Conservation (phyloP, 164 flowering plant genomes). For the Nelumbo lutea region DNA sequence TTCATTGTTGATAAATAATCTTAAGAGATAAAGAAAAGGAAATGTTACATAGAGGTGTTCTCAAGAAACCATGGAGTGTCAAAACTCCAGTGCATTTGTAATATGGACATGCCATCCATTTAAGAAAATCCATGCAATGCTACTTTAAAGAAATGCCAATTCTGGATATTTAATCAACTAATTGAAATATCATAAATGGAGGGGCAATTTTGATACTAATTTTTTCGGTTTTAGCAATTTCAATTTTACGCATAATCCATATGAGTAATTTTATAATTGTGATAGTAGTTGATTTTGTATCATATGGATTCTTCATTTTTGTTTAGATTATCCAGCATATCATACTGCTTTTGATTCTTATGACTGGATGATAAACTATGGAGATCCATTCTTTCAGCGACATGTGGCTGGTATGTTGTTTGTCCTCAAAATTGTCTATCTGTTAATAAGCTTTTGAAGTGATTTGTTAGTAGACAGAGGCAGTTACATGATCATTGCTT, state of each 20-base stretch:
- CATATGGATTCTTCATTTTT: not conserved
- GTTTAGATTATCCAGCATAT: conserved; percentile 88
- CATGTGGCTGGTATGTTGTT: conserved; percentile 72
- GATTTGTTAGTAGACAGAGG: not conserved
- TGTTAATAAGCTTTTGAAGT: not conserved
- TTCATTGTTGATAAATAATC: too few relatives aligned
- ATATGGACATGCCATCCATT: too few relatives aligned
- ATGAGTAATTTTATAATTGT: not conserved
- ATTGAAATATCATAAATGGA: not conserved
- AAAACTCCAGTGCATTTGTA: too few relatives aligned
- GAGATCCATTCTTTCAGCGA: conserved; percentile 86
- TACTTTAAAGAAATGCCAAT: not conserved
- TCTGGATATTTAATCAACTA: not conserved
- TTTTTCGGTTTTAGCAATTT: too few relatives aligned
- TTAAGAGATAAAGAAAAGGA: too few relatives aligned
- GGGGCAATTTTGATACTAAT: not conserved
- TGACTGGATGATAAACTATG: conserved; percentile 66
- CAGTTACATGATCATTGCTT: not conserved
- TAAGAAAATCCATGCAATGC: not conserved
- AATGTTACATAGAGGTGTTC: too few relatives aligned
- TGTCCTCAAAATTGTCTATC: not conserved
- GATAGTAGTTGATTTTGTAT: not conserved
- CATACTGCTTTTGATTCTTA: conserved; percentile 92
- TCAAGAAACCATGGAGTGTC: too few relatives aligned
- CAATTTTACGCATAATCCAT: not conserved